Conservation (phyloP, 2,329 filamentous ascomycete species). For the Macroventuria anomochaeta region DNA sequence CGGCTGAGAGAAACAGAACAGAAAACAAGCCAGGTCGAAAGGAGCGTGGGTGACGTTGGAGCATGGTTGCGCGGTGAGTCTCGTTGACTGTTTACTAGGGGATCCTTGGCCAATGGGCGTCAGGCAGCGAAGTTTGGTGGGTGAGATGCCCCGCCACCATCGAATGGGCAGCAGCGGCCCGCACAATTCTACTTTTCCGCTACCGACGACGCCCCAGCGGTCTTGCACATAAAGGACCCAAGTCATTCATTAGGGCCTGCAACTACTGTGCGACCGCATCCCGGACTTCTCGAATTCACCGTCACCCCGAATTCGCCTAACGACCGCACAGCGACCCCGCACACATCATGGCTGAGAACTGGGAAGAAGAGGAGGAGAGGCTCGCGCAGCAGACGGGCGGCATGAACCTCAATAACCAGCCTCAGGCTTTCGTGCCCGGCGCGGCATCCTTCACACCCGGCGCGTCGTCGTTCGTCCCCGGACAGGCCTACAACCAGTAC, state of each 20-base stretch:
- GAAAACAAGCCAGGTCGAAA: neutral
- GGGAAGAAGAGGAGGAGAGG: slow-evolving; percentile 89
- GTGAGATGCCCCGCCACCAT: slow-evolving; percentile 17
- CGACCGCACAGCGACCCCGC: slow-evolving; percentile 24
- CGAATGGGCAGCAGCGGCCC: slow-evolving; percentile 13
- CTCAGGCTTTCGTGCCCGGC: slow-evolving; percentile 65
- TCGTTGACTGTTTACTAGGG: slow-evolving; percentile 18
- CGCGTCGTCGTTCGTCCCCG: slow-evolving; percentile 73
- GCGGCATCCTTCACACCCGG: slow-evolving; percentile 76
- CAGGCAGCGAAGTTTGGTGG: slow-evolving; percentile 30
- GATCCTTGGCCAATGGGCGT: slow-evolving; percentile 29
- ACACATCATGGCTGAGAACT: slow-evolving; percentile 79
- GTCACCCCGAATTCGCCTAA: slow-evolving; percentile 7
- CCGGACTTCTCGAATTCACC: slow-evolving; percentile 28
- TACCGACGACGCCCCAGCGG: slow-evolving; percentile 13
- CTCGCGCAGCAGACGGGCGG: slow-evolving; percentile 70
- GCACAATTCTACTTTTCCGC: slow-evolving; percentile 20
- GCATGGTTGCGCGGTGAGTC: slow-evolving; percentile 13
- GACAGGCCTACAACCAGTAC: slow-evolving; percentile 66
- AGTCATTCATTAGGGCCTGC: slow-evolving; percentile 3
- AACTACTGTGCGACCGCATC: slow-evolving; percentile 29
- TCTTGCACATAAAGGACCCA: slow-evolving; percentile 5
- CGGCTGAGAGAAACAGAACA: neutral
- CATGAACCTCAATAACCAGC: slow-evolving; percentile 43
- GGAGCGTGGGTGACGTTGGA: neutral